These are phyloP conservation scores for Plantago coronopus DNA, from an alignment of 305 asterid species.

Conservation along the genomic window DNA sequence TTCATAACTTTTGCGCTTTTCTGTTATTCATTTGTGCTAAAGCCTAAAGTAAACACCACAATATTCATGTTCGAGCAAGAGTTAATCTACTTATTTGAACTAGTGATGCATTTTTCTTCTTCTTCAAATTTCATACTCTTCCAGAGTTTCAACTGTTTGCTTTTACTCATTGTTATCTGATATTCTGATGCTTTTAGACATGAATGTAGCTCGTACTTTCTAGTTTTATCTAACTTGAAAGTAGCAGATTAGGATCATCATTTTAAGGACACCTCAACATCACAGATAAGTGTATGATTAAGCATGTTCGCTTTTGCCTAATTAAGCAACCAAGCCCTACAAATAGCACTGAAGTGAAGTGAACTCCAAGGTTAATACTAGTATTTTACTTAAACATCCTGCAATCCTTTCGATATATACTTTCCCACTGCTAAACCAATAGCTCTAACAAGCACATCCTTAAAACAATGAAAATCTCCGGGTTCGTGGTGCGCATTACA, in stretches of 20 bases:
- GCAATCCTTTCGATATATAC: constrained; percentile 28
- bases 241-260: not conserved
- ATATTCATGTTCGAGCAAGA: no score
- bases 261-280: constrained; percentile 35
- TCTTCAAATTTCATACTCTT: not conserved
- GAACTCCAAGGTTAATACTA: constrained; percentile 58
- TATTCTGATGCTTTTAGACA: not conserved
- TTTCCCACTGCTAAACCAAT: constrained; percentile 7
- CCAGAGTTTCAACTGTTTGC: not conserved
- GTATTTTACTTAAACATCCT: constrained; percentile 29
- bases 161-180: no score
- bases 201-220: no score
- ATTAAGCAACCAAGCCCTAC: constrained; percentile 38
- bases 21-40: not conserved
- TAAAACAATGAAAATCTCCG: constrained; percentile 20
- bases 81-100: no score
- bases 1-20: not conserved
- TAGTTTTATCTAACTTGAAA: not conserved
- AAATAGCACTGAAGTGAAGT: constrained; percentile 54
- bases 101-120: not conserved
- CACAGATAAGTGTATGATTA: constrained; percentile 25
- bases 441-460: not conserved
- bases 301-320: constrained; percentile 32
- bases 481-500: constrained; percentile 15
- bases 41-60: no score